Conservation (phyloP, 768 basidiomycete species). For the Pleurotus tuoliensis region DNA sequence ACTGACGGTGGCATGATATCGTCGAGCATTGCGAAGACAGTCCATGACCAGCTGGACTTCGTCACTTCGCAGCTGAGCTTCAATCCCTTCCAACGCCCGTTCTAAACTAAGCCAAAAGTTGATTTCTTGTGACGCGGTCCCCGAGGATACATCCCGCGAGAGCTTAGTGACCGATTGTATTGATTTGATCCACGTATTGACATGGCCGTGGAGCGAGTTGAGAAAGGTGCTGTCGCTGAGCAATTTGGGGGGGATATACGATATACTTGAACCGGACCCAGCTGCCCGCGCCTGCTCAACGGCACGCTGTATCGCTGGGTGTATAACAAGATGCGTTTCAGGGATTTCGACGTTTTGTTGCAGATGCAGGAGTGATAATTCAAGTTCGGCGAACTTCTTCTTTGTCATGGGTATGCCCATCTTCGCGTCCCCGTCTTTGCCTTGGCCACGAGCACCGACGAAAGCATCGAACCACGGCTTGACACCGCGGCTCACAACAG, state of each 20-base stretch:
- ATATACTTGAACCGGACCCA: conserved; percentile 67
- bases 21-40: conserved; percentile 90
- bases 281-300: conserved; percentile 64
- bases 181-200: conserved; percentile 97
- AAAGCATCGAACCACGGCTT: conserved; percentile 99
- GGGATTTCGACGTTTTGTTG: conserved; percentile 99
- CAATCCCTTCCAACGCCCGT: conserved; percentile 88
- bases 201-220: conserved; percentile 88
- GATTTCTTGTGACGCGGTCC: conserved; percentile 97
- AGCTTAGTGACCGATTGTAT: conserved; percentile 97
- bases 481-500: conserved; percentile 91
- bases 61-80: conserved; percentile 85
- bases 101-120: conserved; percentile 99
- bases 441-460: conserved; percentile 75
- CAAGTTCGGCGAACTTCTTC: conserved; percentile 98
- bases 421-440: conserved; percentile 76
- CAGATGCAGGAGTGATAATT: conserved; percentile 87
- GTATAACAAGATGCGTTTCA: conserved; percentile 89
- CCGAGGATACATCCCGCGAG: conserved; percentile 87
- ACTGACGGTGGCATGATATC: conserved; percentile 95
- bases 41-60: conserved; percentile 93
- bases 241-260: conserved; percentile 65
- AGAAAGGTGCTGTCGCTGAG: conserved; percentile 89
- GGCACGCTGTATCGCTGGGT: conserved; percentile 83
- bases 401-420: conserved; percentile 98